Evolutionary conservation across 2,329 filamentous ascomycete genomes (phyloP).

Genomic region (Talaromyces sp.): DNA sequence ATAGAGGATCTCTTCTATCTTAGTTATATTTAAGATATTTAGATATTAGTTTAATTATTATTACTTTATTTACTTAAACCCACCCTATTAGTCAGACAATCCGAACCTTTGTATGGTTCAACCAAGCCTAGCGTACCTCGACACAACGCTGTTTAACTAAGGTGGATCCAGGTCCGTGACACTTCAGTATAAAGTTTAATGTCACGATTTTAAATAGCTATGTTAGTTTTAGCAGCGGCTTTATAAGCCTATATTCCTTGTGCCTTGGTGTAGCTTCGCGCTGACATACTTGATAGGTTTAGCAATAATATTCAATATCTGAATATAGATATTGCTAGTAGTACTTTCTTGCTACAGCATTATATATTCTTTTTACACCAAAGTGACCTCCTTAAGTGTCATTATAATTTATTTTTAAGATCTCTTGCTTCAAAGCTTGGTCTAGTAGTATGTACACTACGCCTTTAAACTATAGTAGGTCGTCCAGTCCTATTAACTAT

Average conservation of each 20-base stretch:
- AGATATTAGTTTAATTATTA: no score
- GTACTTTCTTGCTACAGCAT: no score
- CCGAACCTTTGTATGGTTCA: no score
- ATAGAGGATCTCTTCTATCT: no score
- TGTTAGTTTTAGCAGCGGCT: not conserved
- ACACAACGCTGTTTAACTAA: no score
- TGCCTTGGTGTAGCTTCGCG: not conserved
- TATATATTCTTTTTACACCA: not conserved
- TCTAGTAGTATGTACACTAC: not conserved
- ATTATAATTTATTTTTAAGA: conserved; percentile 12
- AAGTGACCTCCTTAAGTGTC: not conserved
- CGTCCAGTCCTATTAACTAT: not conserved
- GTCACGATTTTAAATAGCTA: not conserved
- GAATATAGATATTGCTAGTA: not conserved
- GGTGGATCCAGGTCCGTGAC: no score
- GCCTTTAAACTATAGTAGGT: not conserved
- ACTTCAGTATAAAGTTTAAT: conserved; percentile 1
- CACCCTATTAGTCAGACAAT: no score
- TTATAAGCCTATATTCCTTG: conserved; percentile 6
- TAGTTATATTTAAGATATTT: no score
- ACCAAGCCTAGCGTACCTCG: no score
- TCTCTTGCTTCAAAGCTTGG: not conserved
- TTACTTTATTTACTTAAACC: no score
- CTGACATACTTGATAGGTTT: not conserved
- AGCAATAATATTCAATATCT: not conserved